A percentile compares a stretch with the other conserved stretches of the same genome.
Conservation (phyloP, 768 basidiomycete genomes). For the Rhodosporidiobolus sp. region DNA sequence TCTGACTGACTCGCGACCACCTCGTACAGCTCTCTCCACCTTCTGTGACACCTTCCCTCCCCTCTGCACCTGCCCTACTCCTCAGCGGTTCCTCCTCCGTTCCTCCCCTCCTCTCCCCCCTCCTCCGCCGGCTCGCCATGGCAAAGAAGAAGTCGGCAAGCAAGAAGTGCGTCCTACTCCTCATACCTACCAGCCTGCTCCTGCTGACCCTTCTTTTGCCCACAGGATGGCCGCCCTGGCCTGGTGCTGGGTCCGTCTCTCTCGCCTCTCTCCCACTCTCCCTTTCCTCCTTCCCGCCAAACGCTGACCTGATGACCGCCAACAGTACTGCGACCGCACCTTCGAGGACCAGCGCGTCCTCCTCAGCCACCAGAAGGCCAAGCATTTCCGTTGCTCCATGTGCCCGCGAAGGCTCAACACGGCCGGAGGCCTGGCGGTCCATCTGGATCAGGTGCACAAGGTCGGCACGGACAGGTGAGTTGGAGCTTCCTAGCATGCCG, state of each 20-base stretch:
- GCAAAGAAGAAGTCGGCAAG: too few species aligned
- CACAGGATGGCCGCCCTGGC: slow-evolving; percentile 36
- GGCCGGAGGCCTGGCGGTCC: slow-evolving; percentile 94
- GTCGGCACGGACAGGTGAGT: slow-evolving; percentile 88
- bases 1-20: too few species aligned
- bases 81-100: too few species aligned
- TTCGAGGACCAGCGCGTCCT: slow-evolving; percentile 91
- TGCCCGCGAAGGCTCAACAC: slow-evolving; percentile 94
- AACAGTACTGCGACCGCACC: slow-evolving; percentile 76
- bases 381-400: slow-evolving; percentile 97
- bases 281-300: background rate
- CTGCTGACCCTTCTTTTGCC: background rate
- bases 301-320: background rate
- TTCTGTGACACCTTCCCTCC: too few species aligned
- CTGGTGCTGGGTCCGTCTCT: slow-evolving; percentile 36
- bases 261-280: too few species aligned
- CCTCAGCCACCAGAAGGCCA: slow-evolving; percentile 99
- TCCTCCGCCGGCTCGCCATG: too few species aligned
- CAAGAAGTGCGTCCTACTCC: too few species aligned
- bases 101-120: too few species aligned
- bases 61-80: too few species aligned
- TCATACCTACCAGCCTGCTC: too few species aligned
- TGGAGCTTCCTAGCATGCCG: background rate
- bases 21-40: too few species aligned
- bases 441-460: slow-evolving; percentile 98